Evolutionary conservation across 1,139 yeast species (phyloP).

Genomic region (Sugiyamaella japonica): DNA sequence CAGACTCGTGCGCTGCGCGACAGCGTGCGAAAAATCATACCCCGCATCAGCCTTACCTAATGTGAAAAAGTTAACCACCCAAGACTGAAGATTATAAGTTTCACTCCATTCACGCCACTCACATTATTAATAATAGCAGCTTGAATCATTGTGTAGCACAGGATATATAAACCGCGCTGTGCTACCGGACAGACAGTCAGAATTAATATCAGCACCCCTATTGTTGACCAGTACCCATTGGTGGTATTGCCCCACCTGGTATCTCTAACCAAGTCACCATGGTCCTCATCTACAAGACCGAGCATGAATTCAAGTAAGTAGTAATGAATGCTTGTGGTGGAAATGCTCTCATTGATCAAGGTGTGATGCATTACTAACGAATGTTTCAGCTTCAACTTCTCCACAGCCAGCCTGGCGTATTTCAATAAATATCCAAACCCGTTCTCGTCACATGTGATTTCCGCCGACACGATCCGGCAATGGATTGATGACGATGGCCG

Average conservation of each 20-base stretch:
- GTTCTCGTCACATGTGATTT: constrained; percentile 80
- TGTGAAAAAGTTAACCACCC: too few relatives aligned
- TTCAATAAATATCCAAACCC: constrained; percentile 49
- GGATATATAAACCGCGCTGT: background rate
- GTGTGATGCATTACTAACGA: background rate
- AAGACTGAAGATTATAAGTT: too few relatives aligned
- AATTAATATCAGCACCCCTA: background rate
- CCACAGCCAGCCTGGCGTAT: constrained; percentile 32
- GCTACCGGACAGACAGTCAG: background rate
- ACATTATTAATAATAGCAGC: background rate
- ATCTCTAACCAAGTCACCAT: constrained; percentile 14
- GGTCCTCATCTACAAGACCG: constrained; percentile 27
- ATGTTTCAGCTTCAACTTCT: constrained; percentile 29
- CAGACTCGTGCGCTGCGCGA: too few relatives aligned
- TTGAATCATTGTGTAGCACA: background rate
- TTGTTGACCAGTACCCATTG: background rate
- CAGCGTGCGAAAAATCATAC: too few relatives aligned
- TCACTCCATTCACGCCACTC: background rate
- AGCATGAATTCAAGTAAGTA: constrained; percentile 18
- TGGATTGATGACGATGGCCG: constrained; percentile 57
- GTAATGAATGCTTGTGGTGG: background rate
- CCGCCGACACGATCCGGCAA: constrained; percentile 73
- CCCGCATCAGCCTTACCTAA: too few relatives aligned
- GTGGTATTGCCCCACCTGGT: too few relatives aligned
- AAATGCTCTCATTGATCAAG: background rate